phyloP scores from a whole-genome alignment of 2,329 filamentous ascomycete genomes.

The Penicillium brevicompactum region DNA sequence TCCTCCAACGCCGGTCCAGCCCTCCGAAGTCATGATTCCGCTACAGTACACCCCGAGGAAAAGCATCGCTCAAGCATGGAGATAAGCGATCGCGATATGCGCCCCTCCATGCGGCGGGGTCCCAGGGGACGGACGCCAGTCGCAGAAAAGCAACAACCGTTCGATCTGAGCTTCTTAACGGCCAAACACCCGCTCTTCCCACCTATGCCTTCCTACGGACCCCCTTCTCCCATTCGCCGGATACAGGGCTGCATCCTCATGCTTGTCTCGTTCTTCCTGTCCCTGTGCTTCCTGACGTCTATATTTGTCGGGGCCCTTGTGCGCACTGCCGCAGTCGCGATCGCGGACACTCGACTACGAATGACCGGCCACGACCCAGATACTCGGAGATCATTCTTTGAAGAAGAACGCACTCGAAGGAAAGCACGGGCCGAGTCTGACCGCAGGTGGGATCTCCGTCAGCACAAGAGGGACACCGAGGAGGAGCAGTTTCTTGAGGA shows the following conservation, averaged over 20 bases:
- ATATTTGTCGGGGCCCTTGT: slow-evolving; percentile 76
- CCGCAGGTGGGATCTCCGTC: slow-evolving; percentile 60
- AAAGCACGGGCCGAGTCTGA: slow-evolving; percentile 60
- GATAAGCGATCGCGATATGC: background rate
- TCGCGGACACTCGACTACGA: slow-evolving; percentile 54
- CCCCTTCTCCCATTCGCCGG: slow-evolving; percentile 66
- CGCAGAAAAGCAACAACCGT: slow-evolving; percentile 12
- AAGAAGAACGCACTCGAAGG: slow-evolving; percentile 68
- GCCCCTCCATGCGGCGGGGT: background rate
- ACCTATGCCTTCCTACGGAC: slow-evolving; percentile 78
- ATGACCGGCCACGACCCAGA: slow-evolving; percentile 64
- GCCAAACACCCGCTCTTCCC: slow-evolving; percentile 65
- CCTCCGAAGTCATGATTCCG: background rate
- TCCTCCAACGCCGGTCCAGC: slow-evolving; percentile 2
- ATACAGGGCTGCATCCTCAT: slow-evolving; percentile 69
- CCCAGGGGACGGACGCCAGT: background rate
- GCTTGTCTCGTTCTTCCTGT: slow-evolving; percentile 71
- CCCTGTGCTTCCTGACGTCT: slow-evolving; percentile 72
- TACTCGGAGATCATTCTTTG: slow-evolving; percentile 65
- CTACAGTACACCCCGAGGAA: background rate
- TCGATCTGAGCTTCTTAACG: slow-evolving; percentile 10
- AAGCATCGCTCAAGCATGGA: background rate
- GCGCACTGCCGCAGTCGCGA: slow-evolving; percentile 61
- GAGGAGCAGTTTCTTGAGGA: slow-evolving; percentile 45
- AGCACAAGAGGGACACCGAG: slow-evolving; percentile 44